Base-by-base conservation (phyloP, 495 filamentous ascomycete genomes). In the Pseudomonodictys pantanalensis region DNA sequence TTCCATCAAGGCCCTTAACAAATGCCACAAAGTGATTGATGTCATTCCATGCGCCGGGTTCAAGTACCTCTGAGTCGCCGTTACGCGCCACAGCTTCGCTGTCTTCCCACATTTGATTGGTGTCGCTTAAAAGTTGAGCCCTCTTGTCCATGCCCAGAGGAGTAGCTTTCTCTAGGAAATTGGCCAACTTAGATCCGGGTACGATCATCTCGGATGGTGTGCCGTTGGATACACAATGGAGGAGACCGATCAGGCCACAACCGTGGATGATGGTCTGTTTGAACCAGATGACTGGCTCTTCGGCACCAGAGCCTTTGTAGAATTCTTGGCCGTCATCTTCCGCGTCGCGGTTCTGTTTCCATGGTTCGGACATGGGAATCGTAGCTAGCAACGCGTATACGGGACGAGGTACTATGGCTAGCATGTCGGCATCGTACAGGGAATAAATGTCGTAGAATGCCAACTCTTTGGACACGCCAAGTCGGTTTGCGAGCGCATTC, bases 231-330 rank as follows among this genome's bases (percentile, higher is more conserved):
- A 87, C 76, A 52, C 84, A 82, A 74, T 95, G 91, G 17, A 96
- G 73, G 2, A 95, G 74, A 0, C 86, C 90, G 72, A 92, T 91
- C 39, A 89, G 78, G 1, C 91, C 91, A 73, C 91, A 96, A 2
- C 89, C 86, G 72, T 95, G 83, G 50, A 82, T 78, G 71, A 96
- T 96, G 1, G 90, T 96, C 64, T 96, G 91, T 67, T 87, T 86
- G 76, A 89, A 96, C 91, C 91, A 96, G 51, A 91, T 79, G 4
- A 89, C 86, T 0, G 85, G 86, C 53, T 86, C 83, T 0, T 53
- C 2, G 46, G 78, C 69, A 0, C 82, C 82, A 20, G 65, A 69
- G 58, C 80, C 80, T 0, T 66, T 69, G 71, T 85, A 84, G 4
- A 32, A 50, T 18, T 17, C 9, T 17, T 35, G 30, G 26, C 41